phyloP scores from a whole-genome alignment of 2,329 filamentous ascomycete species.

The Fusarium citri region DNA sequence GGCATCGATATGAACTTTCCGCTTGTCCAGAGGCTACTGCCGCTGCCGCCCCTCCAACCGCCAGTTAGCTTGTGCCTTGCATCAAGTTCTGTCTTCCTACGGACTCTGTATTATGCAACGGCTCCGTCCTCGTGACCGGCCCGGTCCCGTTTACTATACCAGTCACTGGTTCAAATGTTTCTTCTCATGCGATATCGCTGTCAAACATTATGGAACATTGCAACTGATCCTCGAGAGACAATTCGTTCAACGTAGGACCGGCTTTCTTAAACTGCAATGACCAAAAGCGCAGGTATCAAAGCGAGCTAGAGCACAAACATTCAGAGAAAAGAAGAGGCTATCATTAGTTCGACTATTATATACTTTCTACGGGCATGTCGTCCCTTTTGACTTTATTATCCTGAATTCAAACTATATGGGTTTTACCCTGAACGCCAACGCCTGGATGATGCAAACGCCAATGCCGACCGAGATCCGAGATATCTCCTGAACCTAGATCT shows the following conservation, averaged over 20 bases:
- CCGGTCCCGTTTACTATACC: conserved; percentile 33
- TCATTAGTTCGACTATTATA: conserved; percentile 24
- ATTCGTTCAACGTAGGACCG: not conserved
- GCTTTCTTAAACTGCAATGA: conserved; percentile 3
- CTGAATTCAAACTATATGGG: not conserved
- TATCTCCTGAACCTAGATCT: conserved; percentile 41
- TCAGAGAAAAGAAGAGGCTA: not conserved
- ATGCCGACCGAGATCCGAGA: conserved; percentile 46
- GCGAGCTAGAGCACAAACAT: not conserved
- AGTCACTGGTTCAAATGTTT: conserved; percentile 5
- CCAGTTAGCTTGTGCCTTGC: conserved; percentile 26
- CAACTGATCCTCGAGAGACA: not conserved
- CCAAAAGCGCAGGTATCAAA: conserved; percentile 8
- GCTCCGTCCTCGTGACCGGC: conserved; percentile 42
- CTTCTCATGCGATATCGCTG: not conserved
- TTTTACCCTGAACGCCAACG: conserved; percentile 22
- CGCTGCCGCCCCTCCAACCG: conserved; percentile 29
- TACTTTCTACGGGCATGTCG: not conserved
- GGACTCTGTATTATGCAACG: conserved; percentile 18
- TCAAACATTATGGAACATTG: not conserved
- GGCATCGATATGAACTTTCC: conserved; percentile 21
- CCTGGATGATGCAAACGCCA: conserved; percentile 16
- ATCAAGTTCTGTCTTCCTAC: conserved; percentile 16
- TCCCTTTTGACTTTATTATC: conserved; percentile 1
- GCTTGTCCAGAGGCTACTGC: conserved; percentile 32